Evolutionary conservation across 1,139 yeast genomes (phyloP), one percentile per base, ranked within the genome.

Genomic region (Taphrina confusa): DNA sequence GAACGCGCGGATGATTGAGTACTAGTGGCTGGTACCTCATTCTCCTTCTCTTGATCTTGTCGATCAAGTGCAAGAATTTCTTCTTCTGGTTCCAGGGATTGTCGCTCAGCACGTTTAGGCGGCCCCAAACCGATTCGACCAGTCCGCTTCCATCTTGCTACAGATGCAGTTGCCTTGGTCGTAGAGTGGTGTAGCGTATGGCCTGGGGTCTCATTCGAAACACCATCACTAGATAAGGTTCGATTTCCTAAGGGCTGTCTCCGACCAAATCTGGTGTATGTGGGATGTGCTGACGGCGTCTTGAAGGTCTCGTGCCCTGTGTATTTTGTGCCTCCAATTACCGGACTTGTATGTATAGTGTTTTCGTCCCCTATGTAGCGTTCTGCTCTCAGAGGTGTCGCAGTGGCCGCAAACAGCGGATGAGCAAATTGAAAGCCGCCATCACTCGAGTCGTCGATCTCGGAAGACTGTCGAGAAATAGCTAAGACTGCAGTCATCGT

Each of bases 21-120:
- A 11, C 8, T 11, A 6, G 60, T n/a, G 5, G 22, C 33, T 11
- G 30, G 47, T 14, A 30, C 45, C 50, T 44, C 42, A 25, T 60
- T 51, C 31, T 42, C 59, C 12, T 47, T 46, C 23, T 45, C 34
- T 27, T 14, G 25, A 33, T 18, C 30, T 20, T 42, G 16, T 23
- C 40, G 14, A 1, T 14, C 27, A 8, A 8, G 27, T 27, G 52
- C 28, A n/a, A 16, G 52, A 30, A n/a, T 8, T 9, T 44, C 61
- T 27, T 50, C 51, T 20, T 45, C 58, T 3, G 57, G 47, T n/a
- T 60, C 62, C 11, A 49, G 30, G 4, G 61, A 50, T 16, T 46
- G 54, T 11, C 61, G 54, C 14, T 61, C 63, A 12, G 63, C 63
- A 14, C 63, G 62, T 31, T 58, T 61, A 27, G 63, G 63, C 4